Evolutionary conservation across 345 rosid genomes (phyloP).

Genomic region (Theobroma cacao): DNA sequence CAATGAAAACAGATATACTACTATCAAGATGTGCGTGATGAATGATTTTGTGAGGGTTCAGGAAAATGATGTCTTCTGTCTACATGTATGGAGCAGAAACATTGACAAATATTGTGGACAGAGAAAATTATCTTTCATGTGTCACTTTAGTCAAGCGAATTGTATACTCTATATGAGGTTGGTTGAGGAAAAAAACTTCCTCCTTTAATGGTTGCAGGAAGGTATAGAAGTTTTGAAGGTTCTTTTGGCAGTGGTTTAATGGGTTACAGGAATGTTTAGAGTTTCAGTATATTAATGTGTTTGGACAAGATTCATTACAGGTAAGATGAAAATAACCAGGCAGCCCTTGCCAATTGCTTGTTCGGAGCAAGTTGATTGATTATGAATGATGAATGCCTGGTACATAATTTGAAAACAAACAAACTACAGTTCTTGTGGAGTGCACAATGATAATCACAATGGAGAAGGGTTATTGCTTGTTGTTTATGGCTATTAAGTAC

Average conservation of each 20-base stretch:
- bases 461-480: not conserved
- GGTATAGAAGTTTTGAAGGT: not conserved
- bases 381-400: not conserved
- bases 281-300: not conserved
- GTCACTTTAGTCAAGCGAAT: not conserved
- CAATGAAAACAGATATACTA: not conserved
- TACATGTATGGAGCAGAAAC: not conserved
- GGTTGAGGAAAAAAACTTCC: not conserved
- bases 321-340: not conserved
- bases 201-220: slow-evolving; percentile 1
- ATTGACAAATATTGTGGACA: not conserved
- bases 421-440: not conserved
- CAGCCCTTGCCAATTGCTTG: not conserved
- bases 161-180: not conserved
- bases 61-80: not conserved
- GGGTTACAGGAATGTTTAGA: not conserved
- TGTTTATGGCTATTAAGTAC: not conserved
- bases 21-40: not conserved
- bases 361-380: not conserved
- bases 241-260: not conserved
- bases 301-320: not conserved
- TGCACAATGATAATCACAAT: not conserved
- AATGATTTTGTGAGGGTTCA: slow-evolving; percentile 3
- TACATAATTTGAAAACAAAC: not conserved
- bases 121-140: not conserved